phyloP scores from a whole-genome alignment of 2,329 filamentous ascomycete species.

The Aureobasidium sp. region DNA sequence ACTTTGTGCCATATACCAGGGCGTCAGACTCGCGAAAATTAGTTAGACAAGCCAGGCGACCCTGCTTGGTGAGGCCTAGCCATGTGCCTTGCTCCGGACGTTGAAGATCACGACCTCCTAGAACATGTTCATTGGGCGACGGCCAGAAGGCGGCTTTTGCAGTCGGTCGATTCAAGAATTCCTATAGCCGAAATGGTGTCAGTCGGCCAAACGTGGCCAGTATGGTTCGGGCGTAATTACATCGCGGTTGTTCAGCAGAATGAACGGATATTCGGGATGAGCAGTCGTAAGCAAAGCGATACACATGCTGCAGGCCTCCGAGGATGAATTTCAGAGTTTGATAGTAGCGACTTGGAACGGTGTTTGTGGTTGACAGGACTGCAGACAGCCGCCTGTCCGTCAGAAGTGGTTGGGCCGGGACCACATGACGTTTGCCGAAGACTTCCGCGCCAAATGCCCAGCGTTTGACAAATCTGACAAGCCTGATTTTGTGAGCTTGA shows the following conservation, averaged over 20 bases:
- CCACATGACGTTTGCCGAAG: background rate
- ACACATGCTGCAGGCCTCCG: conserved; percentile 30
- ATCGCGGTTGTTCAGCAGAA: conserved; percentile 44
- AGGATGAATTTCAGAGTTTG: background rate
- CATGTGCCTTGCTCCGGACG: conserved; percentile 54
- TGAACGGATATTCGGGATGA: conserved; percentile 41
- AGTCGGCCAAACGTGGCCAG: background rate
- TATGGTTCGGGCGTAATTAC: conserved; percentile 19
- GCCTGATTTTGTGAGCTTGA: background rate
- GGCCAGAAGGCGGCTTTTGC: conserved; percentile 53
- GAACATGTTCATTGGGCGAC: conserved; percentile 43
- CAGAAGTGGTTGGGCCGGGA: background rate
- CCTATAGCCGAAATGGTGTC: conserved; percentile 29
- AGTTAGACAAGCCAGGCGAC: conserved; percentile 53
- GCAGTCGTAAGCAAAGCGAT: conserved; percentile 41
- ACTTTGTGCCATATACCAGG: conserved; percentile 36
- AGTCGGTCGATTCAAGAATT: conserved; percentile 55
- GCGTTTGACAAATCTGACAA: background rate
- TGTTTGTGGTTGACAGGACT: background rate
- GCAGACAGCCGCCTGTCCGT: background rate
- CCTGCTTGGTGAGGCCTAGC: conserved; percentile 54
- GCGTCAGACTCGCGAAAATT: conserved; percentile 51
- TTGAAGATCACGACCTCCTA: conserved; percentile 55
- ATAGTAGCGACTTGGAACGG: background rate
- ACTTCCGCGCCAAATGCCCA: background rate